Evolutionary conservation across 148 eudicot genomes (phyloP).

Genomic region (Rheum nobile): DNA sequence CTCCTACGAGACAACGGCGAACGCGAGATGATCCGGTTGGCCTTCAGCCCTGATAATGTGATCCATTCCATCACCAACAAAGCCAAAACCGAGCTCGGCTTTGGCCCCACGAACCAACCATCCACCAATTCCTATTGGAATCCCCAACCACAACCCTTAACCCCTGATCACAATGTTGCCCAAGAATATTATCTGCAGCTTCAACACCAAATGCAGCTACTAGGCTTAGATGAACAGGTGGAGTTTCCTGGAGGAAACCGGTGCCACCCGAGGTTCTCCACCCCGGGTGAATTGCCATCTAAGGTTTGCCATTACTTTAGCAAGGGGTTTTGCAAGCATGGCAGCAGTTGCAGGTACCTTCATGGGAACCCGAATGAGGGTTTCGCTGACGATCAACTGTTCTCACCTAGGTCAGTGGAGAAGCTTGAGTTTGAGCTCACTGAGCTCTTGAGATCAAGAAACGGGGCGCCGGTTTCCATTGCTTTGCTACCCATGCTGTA

Average conservation of each 20-base stretch:
- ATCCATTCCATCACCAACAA: slow-evolving; percentile 26
- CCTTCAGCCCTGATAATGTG: slow-evolving; percentile 47
- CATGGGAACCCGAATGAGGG: slow-evolving; percentile 45
- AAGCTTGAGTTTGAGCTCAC: slow-evolving; percentile 39
- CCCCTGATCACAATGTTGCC: not conserved
- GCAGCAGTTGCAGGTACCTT: slow-evolving; percentile 53
- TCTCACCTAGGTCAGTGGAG: slow-evolving; percentile 39
- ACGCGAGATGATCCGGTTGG: slow-evolving; percentile 51
- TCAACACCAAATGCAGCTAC: not conserved
- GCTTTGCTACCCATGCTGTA: slow-evolving; percentile 48
- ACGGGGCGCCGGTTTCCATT: slow-evolving; percentile 38
- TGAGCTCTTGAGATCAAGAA: slow-evolving; percentile 38
- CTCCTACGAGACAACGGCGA: slow-evolving; percentile 36
- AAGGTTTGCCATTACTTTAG: slow-evolving; percentile 70
- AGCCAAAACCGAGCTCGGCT: not conserved
- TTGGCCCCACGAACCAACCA: slow-evolving; percentile 12
- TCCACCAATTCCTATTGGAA: slow-evolving; percentile 7
- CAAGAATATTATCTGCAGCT: slow-evolving; percentile 5
- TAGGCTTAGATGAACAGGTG: not conserved
- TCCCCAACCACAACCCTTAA: not conserved
- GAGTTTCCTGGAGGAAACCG: not conserved
- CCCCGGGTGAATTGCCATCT: slow-evolving; percentile 19
- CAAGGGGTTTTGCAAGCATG: slow-evolving; percentile 83
- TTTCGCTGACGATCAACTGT: slow-evolving; percentile 32
- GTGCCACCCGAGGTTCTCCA: not conserved